Evolutionary conservation across 345 rosid genomes (phyloP).

Genomic region (Eucalyptus virginea): DNA sequence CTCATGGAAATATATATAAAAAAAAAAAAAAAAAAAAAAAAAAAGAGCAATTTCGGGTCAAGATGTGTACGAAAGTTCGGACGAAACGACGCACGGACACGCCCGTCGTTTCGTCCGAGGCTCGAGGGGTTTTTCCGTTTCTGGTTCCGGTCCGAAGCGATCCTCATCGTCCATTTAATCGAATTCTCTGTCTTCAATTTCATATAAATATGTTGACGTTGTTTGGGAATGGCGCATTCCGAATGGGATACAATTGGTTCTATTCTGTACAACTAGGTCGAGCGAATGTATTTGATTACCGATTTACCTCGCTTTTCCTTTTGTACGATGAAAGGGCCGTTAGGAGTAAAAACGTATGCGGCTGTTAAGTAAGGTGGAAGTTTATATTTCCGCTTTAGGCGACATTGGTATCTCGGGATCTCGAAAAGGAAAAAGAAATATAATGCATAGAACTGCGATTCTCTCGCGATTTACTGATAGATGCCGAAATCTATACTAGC

Average conservation of each 20-base stretch:
- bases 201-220: too few relatives aligned
- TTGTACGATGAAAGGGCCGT: neutral
- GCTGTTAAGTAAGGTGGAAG: neutral
- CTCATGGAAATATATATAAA: neutral
- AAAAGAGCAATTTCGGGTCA: neutral
- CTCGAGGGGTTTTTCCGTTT: neutral
- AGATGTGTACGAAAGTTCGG: neutral
- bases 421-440: neutral
- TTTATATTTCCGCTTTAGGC: neutral
- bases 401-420: neutral
- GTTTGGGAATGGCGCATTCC: too few relatives aligned
- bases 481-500: neutral
- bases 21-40: rapidly evolving
- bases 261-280: rapidly evolving
- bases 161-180: neutral
- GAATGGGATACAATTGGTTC: neutral
- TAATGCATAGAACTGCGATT: neutral
- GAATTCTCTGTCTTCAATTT: too few relatives aligned
- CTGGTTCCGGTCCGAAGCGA: neutral
- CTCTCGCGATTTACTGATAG: rapidly evolving
- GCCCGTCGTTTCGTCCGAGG: neutral
- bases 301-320: neutral
- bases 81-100: neutral
- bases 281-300: neutral
- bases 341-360: too few relatives aligned